Evolutionary conservation across 257 asterid species (phyloP).

Genomic region (Cynanchum wilfordii): DNA sequence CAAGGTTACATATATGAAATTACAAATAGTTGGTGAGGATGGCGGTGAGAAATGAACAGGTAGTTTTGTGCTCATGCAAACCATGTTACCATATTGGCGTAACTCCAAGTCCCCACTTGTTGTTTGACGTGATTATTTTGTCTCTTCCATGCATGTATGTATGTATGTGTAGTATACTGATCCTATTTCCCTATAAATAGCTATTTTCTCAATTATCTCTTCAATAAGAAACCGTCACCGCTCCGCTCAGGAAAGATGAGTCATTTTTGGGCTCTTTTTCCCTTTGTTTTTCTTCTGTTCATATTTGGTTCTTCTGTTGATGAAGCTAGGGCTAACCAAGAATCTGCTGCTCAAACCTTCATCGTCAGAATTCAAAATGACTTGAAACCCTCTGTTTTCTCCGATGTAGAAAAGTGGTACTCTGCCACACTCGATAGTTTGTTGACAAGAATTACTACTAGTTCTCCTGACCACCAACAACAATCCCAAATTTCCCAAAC

Average conservation of each 20-base stretch:
- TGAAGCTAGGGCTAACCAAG: conserved; percentile 1
- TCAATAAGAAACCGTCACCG: background rate
- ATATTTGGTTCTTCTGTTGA: conserved; percentile 12
- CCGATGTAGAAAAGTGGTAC: conserved; percentile 61
- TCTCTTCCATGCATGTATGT: background rate
- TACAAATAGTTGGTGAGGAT: too few species aligned
- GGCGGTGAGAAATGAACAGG: background rate
- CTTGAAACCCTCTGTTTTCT: conserved; percentile 54
- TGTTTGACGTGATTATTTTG: background rate
- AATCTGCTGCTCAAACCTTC: conserved; percentile 32
- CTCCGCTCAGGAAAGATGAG: conserved; percentile 2
- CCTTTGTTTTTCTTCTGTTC: conserved; percentile 7
- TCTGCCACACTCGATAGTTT: conserved; percentile 57
- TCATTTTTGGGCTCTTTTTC: conserved; percentile 12
- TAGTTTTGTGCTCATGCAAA: background rate
- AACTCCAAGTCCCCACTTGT: background rate
- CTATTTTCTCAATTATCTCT: background rate
- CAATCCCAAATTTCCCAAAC: conserved; percentile 21
- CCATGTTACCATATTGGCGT: background rate
- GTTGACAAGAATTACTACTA: background rate
- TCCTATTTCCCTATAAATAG: background rate
- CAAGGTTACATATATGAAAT: background rate
- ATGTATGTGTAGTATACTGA: too few species aligned
- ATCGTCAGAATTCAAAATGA: conserved; percentile 62
- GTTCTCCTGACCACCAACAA: conserved; percentile 20